Percentiles rank a stretch among this genome's conserved stretches.
phyloP scores from a whole-genome alignment of 2,329 filamentous ascomycete species.

The Botryosphaeria agaves region DNA sequence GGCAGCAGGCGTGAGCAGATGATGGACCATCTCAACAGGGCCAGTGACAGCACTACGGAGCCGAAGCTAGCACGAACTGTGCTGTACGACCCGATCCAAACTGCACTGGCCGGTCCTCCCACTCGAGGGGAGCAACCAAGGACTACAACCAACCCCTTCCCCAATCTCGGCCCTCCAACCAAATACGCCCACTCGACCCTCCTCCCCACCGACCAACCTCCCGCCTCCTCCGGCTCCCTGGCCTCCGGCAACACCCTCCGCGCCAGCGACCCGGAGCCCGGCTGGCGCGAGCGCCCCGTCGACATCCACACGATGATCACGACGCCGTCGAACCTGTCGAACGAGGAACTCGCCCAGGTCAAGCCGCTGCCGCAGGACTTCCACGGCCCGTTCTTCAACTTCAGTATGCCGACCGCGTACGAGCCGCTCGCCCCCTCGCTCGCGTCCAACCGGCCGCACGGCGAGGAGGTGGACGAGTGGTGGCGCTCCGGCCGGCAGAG shows the following conservation, averaged over 20 bases:
- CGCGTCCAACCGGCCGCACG: slow-evolving; percentile 10
- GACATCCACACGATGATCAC: neutral
- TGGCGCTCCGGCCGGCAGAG: slow-evolving; percentile 15
- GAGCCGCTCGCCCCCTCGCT: slow-evolving; percentile 11
- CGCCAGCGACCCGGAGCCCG: slow-evolving; percentile 3
- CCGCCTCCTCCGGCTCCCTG: neutral
- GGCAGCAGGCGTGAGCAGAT: slow-evolving; percentile 5
- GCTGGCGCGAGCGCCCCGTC: neutral
- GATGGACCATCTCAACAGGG: slow-evolving; percentile 11
- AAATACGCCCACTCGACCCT: neutral
- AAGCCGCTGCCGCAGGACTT: slow-evolving; percentile 16
- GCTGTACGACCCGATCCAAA: slow-evolving; percentile 13
- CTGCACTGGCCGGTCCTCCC: slow-evolving; percentile 1
- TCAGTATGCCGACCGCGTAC: slow-evolving; percentile 12
- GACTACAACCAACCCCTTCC: neutral
- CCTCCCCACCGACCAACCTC: neutral
- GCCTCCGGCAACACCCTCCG: slow-evolving; percentile 1
- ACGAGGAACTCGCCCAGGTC: slow-evolving; percentile 3
- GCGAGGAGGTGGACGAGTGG: slow-evolving; percentile 23
- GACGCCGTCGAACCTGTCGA: slow-evolving; percentile 1
- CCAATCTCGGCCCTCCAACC: neutral
- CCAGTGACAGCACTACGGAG: slow-evolving; percentile 11
- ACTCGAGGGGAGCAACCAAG: slow-evolving; percentile 6
- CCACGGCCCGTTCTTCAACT: slow-evolving; percentile 19
- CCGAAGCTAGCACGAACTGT: slow-evolving; percentile 11